phyloP scores from a whole-genome alignment of 2,329 filamentous ascomycete genomes.

The Sporothrix schenckii region DNA sequence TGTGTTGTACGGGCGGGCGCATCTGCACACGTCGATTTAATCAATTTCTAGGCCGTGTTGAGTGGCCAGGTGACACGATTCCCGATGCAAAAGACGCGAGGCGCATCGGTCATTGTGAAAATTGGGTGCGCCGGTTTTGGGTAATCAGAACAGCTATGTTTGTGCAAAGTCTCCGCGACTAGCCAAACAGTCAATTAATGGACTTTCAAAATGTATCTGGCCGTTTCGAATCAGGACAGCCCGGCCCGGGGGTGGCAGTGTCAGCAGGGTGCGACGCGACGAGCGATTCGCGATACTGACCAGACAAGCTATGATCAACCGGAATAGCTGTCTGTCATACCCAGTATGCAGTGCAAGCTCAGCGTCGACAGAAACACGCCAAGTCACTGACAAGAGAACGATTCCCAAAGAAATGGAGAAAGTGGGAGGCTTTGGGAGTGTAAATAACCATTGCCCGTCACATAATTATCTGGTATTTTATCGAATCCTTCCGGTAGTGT shows the following conservation, averaged over 20 bases:
- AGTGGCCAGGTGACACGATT: conserved; percentile 15
- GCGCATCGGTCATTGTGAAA: not conserved
- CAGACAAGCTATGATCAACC: not conserved
- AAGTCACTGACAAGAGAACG: conserved; percentile 6
- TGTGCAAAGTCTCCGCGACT: not conserved
- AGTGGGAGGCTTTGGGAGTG: not conserved
- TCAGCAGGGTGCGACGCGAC: conserved; percentile 1
- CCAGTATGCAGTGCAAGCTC: too few species aligned
- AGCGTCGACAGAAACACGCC: conserved; percentile 9
- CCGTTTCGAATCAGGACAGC: conserved; percentile 20
- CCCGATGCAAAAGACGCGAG: too few species aligned
- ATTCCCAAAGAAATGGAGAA: not conserved
- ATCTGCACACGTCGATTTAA: conserved; percentile 16
- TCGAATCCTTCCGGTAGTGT: conserved; percentile 4
- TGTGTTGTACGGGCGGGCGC: conserved; percentile 1
- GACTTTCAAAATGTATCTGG: not conserved
- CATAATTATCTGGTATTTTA: not conserved
- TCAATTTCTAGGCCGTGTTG: not conserved
- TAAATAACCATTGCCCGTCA: conserved; percentile 3
- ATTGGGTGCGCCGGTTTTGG: not conserved
- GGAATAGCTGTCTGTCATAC: not conserved
- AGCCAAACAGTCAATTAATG: not conserved
- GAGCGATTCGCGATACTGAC: not conserved
- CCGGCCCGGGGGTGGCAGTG: conserved; percentile 24
- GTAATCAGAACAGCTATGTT: not conserved